phyloP scores from a whole-genome alignment of 306 rosid genomes.

The Geum urbanum region DNA sequence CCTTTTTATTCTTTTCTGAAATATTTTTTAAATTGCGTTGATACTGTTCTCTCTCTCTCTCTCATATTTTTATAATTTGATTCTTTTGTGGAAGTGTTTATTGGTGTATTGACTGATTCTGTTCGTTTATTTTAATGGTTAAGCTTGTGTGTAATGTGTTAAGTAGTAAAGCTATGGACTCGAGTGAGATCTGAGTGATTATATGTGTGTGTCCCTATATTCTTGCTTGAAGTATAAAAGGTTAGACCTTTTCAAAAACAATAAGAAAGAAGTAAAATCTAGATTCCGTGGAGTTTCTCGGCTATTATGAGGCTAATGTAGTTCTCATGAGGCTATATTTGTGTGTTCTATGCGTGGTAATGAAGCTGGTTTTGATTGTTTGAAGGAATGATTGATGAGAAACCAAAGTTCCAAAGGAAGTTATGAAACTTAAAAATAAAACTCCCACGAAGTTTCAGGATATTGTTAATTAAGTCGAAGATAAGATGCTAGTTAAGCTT shows the following conservation, averaged over 20 bases:
- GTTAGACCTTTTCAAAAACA: neutral
- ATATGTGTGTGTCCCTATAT: neutral
- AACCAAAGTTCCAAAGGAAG: neutral
- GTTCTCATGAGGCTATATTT: neutral
- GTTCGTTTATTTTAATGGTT: slow-evolving; percentile 14
- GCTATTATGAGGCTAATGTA: neutral
- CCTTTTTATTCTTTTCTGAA: neutral
- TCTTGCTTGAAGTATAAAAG: neutral
- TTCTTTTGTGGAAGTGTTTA: slow-evolving; percentile 10
- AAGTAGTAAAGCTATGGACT: slow-evolving; percentile 10
- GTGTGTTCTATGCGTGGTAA: neutral
- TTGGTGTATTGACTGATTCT: slow-evolving; percentile 24
- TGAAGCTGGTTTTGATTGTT: slow-evolving; percentile 1
- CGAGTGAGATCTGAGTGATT: slow-evolving; percentile 32
- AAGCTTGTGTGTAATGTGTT: slow-evolving; percentile 9
- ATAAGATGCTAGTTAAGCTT: neutral
- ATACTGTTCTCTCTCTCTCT: slow-evolving; percentile 11
- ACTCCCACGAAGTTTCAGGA: neutral
- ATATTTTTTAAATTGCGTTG: slow-evolving; percentile 3
- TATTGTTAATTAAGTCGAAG: slow-evolving; percentile 3
- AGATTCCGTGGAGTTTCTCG: neutral
- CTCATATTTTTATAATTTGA: slow-evolving; percentile 20
- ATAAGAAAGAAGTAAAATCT: neutral
- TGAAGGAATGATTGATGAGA: neutral
- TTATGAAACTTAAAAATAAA: neutral